These are phyloP conservation scores for Naegleria gruberi DNA, from an alignment of 208 protist genomes.

Conservation along the genomic window DNA sequence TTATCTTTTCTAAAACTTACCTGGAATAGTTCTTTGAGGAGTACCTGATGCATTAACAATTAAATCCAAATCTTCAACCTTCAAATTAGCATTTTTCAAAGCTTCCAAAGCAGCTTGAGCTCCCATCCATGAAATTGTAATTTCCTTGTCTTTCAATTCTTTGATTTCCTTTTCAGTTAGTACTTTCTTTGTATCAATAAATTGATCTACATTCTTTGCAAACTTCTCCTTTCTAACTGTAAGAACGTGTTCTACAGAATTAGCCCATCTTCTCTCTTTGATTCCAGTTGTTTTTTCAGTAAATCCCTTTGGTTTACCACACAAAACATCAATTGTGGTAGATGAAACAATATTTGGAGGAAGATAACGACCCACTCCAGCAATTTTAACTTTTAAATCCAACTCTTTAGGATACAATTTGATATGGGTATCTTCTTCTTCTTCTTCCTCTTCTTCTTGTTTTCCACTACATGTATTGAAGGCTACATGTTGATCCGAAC, in stretches of 20 bases:
- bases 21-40: not conserved
- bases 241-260: not conserved
- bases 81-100: not conserved
- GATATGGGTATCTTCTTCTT: not conserved
- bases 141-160: not conserved
- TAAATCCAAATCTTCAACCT: not conserved
- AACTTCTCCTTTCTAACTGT: not conserved
- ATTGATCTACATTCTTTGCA: not conserved
- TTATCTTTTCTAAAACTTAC: not conserved
- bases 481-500: too few relatives aligned
- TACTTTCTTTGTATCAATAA: too few relatives aligned
- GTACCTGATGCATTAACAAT: not conserved
- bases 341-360: not conserved
- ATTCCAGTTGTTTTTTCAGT: conserved; percentile 6
- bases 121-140: not conserved
- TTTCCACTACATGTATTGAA: not conserved
- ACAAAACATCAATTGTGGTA: not conserved
- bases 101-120: not conserved
- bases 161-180: not conserved
- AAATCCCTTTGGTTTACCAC: not conserved
- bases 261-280: not conserved
- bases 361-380: not conserved
- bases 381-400: not conserved
- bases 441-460: not conserved
- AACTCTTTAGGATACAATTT: not conserved